Conservation (phyloP, 1,284 basidiomycete genomes). For the Xerocomus amazonicus region DNA sequence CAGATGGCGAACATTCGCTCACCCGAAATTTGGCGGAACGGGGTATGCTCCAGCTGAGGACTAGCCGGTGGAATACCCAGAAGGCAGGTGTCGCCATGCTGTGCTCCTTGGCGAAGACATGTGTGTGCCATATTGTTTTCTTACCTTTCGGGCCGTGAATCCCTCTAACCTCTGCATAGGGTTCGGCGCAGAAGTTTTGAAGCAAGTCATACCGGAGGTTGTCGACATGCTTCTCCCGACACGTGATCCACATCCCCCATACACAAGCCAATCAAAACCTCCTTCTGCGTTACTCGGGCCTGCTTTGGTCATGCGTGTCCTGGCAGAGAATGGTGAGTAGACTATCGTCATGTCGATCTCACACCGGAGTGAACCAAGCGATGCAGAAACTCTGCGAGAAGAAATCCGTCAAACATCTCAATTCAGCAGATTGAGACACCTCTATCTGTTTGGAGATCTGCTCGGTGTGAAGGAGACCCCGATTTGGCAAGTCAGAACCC, state of each 20-base stretch:
- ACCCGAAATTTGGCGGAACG: conserved; percentile 12
- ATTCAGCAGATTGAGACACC: conserved; percentile 10
- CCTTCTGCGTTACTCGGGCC: conserved; percentile 10
- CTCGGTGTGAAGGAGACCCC: conserved; percentile 9
- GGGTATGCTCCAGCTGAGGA: conserved; percentile 10
- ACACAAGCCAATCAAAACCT: conserved; percentile 2
- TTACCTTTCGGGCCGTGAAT: not conserved
- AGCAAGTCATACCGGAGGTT: conserved; percentile 7
- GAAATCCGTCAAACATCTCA: conserved; percentile 6
- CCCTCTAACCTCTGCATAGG: not conserved
- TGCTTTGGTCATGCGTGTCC: conserved; percentile 12
- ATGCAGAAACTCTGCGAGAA: conserved; percentile 9
- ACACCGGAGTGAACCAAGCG: not conserved
- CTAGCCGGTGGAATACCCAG: conserved; percentile 8
- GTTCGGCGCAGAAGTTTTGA: conserved; percentile 12
- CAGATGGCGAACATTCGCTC: conserved; percentile 12
- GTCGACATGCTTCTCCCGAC: conserved; percentile 11
- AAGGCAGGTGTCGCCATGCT: conserved; percentile 9
- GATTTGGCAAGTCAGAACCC: conserved; percentile 11
- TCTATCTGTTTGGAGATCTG: conserved; percentile 13
- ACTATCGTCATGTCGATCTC: not conserved
- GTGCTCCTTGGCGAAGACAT: conserved; percentile 13
- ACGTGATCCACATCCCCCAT: not conserved
- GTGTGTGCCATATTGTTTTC: not conserved
- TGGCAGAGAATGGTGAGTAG: conserved; percentile 6